phyloP scores from a whole-genome alignment of 2,329 filamentous ascomycete genomes.

The Rasamsonia emersonii region DNA sequence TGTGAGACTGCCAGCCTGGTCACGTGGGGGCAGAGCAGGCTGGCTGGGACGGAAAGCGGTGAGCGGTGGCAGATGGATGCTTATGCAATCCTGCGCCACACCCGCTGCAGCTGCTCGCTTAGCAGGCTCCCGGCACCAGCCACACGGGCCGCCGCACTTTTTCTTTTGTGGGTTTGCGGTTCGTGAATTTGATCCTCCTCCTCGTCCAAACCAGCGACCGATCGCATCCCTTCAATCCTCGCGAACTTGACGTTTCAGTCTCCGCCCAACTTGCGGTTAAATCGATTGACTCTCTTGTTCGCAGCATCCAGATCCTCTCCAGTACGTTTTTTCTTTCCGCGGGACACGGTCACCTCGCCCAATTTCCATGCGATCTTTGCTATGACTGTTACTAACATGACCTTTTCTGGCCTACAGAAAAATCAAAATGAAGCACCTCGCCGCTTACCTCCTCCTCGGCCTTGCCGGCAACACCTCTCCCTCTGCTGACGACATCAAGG shows the following conservation, averaged over 20 bases:
- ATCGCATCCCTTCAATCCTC: no score
- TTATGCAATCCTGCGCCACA: slow-evolving; percentile 17
- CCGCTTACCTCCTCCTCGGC: slow-evolving; percentile 94
- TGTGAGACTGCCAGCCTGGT: neutral
- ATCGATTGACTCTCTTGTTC: slow-evolving; percentile 79
- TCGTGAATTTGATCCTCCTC: slow-evolving; percentile 20
- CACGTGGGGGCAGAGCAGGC: neutral
- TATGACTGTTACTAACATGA: neutral
- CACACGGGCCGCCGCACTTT: slow-evolving; percentile 30
- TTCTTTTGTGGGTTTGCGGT: slow-evolving; percentile 18
- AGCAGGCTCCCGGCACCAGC: slow-evolving; percentile 21
- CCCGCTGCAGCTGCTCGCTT: slow-evolving; percentile 24
- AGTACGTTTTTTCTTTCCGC: slow-evolving; percentile 19
- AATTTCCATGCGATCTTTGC: slow-evolving; percentile 4
- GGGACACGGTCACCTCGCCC: no score
- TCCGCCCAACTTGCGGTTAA: slow-evolving; percentile 98
- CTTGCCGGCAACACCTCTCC: slow-evolving; percentile 89
- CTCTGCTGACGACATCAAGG: slow-evolving; percentile 76
- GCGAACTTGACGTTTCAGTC: slow-evolving; percentile 98
- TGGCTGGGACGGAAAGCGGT: slow-evolving; percentile 1
- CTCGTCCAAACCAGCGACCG: slow-evolving; percentile 22
- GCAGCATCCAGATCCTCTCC: slow-evolving; percentile 18
- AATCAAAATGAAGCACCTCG: slow-evolving; percentile 98
- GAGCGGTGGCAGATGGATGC: neutral
- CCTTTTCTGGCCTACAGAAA: slow-evolving; percentile 6